Evolutionary conservation across 345 rosid species (phyloP).

Genomic region (Brassica incana): DNA sequence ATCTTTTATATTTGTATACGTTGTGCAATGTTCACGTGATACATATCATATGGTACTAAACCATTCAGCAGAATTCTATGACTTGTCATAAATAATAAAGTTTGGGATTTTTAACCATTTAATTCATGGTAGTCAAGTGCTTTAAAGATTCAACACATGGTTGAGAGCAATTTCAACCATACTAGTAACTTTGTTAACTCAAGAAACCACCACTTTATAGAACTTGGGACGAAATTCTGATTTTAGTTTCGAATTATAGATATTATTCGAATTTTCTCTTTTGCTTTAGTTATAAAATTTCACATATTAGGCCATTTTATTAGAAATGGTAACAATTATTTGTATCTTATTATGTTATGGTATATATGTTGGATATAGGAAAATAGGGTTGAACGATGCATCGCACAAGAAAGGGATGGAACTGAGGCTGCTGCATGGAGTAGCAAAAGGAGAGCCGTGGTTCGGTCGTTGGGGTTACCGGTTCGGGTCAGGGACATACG

Average conservation of each 20-base stretch:
- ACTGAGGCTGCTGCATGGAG: conserved; percentile 66
- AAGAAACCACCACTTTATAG: neutral
- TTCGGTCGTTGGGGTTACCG: conserved; percentile 86
- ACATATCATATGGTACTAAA: neutral
- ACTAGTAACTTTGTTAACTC: neutral
- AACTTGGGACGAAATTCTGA: neutral
- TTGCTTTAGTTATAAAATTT: neutral
- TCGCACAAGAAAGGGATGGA: conserved; percentile 82
- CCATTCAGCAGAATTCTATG: neutral
- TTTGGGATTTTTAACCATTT: neutral
- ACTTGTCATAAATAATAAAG: neutral
- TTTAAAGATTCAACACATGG: neutral
- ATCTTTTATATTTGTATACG: neutral
- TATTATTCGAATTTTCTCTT: neutral
- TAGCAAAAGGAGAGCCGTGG: conserved; percentile 79
- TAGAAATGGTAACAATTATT: neutral
- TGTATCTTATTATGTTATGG: neutral
- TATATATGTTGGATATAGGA: conserved; percentile 45
- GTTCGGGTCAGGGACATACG: conserved; percentile 73
- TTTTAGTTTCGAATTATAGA: neutral
- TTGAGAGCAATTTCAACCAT: neutral
- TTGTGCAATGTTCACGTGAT: neutral
- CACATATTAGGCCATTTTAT: neutral
- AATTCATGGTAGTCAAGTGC: neutral
- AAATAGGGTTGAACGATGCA: conserved; percentile 70